Conservation (phyloP, 352 stramenopile genomes). For the Globisporangium apiculatum region DNA sequence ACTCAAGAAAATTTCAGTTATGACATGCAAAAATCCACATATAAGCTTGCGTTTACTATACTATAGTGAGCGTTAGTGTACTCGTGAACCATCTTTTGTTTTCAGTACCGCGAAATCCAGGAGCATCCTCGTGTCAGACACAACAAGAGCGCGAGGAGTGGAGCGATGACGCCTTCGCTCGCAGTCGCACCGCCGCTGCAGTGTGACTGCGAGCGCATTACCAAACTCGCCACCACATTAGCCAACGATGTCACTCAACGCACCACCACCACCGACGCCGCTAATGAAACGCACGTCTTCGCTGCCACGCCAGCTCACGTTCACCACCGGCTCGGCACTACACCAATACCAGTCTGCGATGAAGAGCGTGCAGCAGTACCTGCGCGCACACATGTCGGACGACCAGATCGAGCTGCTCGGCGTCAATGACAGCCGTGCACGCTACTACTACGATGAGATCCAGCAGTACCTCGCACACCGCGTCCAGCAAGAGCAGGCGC, state of each 20-base stretch:
- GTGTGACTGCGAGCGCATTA: constrained; percentile 4
- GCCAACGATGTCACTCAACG: background rate
- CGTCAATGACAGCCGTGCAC: constrained; percentile 43
- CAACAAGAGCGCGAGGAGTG: background rate
- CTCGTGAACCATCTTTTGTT: background rate
- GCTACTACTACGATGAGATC: constrained; percentile 50
- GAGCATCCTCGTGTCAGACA: background rate
- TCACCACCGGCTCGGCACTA: constrained; percentile 9
- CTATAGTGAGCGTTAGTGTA: no score
- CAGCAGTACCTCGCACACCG: constrained; percentile 46
- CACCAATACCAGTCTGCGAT: constrained; percentile 42
- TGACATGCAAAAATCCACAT: background rate
- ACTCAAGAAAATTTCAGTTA: no score
- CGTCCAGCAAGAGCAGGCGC: constrained; percentile 5
- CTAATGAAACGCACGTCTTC: background rate
- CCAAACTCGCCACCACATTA: constrained; percentile 1
- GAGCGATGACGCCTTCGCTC: constrained; percentile 1
- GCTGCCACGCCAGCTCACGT: constrained; percentile 13
- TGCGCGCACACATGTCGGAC: constrained; percentile 23
- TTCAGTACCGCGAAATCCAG: background rate
- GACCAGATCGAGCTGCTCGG: constrained; percentile 35
- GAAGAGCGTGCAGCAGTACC: constrained; percentile 45
- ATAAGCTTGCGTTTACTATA: background rate
- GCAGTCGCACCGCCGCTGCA: no score
- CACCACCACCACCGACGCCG: background rate